A percentile compares a stretch with the other conserved stretches of the same genome.
Conservation (phyloP, 2,329 filamentous ascomycete genomes). For the Pezicula radicicola region DNA sequence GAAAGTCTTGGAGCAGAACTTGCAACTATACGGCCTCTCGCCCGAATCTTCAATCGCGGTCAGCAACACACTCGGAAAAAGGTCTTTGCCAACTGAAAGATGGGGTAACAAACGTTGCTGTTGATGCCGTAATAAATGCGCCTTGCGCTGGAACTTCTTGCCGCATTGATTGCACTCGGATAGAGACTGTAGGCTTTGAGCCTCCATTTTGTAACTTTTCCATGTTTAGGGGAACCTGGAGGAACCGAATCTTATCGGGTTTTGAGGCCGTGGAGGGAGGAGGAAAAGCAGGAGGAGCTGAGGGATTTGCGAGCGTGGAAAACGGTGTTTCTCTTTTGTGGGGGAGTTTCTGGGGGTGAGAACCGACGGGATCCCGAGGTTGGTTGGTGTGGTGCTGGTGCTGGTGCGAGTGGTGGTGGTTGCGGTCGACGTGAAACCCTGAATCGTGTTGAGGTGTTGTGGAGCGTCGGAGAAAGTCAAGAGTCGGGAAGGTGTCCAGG, state of each 20-base stretch:
- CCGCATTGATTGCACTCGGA: conserved; percentile 27
- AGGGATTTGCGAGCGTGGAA: too few relatives aligned
- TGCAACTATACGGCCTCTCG: conserved; percentile 27
- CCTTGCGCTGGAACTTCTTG: conserved; percentile 31
- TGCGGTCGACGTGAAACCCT: too few relatives aligned
- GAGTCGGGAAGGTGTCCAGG: too few relatives aligned
- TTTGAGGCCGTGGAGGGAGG: not conserved
- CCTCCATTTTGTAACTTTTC: conserved; percentile 22
- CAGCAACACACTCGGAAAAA: not conserved
- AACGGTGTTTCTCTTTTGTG: too few relatives aligned
- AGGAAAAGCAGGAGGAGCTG: too few relatives aligned
- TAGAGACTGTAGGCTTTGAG: conserved; percentile 23
- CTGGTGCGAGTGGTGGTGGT: too few relatives aligned
- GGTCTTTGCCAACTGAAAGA: not conserved
- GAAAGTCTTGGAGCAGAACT: conserved; percentile 31
- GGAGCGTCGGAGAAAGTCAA: too few relatives aligned
- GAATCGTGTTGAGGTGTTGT: too few relatives aligned
- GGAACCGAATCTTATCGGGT: not conserved
- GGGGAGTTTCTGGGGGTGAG: too few relatives aligned
- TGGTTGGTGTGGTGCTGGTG: too few relatives aligned
- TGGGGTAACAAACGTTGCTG: conserved; percentile 25
- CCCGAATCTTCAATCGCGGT: conserved; percentile 22
- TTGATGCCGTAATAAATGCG: conserved; percentile 29
- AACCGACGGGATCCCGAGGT: too few relatives aligned
- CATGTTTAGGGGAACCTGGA: not conserved